These are phyloP conservation scores for Phanerodontia chrysosporium DNA, from an alignment of 768 basidiomycete species.

Conservation along the genomic window DNA sequence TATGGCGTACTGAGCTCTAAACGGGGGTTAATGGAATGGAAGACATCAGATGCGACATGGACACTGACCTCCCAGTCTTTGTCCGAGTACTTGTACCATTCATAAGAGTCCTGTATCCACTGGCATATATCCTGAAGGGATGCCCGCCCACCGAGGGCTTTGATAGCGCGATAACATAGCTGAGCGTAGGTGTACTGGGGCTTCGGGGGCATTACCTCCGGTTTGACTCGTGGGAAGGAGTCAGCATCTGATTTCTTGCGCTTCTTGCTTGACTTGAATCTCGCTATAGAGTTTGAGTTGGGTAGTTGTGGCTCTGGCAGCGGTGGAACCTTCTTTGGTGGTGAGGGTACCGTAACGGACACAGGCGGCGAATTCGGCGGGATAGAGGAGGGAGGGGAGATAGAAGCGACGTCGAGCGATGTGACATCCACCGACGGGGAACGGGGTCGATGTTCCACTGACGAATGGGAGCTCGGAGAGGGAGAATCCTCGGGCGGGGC, in stretches of 20 bases:
- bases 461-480: constrained; percentile 74
- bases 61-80: constrained; percentile 86
- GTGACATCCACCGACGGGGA: constrained; percentile 83
- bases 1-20: constrained; percentile 88
- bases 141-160: constrained; percentile 76
- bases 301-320: constrained; percentile 51
- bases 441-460: constrained; percentile 48
- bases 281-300: constrained; percentile 48
- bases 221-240: constrained; percentile 41
- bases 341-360: constrained; percentile 23
- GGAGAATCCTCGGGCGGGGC: constrained; percentile 77
- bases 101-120: constrained; percentile 86
- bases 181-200: constrained; percentile 90
- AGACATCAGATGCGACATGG: neutral
- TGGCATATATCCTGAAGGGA: constrained; percentile 88
- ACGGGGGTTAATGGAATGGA: neutral
- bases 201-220: constrained; percentile 81
- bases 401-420: constrained; percentile 57
- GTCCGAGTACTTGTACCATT: constrained; percentile 86
- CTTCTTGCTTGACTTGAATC: constrained; percentile 50
- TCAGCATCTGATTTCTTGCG: constrained; percentile 58
- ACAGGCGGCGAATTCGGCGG: constrained; percentile 71
- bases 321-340: constrained; percentile 41
- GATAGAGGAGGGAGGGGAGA: constrained; percentile 59
- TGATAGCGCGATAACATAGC: constrained; percentile 86